Evolutionary conservation across 768 basidiomycete genomes (phyloP), one percentile per base, ranked within the genome.

Genomic region (Sporobolomyces pararoseus): DNA sequence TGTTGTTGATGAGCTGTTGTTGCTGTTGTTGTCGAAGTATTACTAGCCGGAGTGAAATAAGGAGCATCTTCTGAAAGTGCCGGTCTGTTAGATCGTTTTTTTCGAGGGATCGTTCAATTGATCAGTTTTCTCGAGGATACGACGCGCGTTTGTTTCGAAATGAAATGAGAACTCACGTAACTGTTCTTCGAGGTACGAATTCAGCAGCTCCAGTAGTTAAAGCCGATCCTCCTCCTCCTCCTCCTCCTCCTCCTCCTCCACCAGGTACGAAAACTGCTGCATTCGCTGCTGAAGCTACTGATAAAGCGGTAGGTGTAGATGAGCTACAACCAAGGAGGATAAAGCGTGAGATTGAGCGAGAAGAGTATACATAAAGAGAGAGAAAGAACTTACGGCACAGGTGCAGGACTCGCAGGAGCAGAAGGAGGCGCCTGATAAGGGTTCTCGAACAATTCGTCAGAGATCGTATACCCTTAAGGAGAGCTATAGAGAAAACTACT

Each of bases 401-500:
- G 51, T 16, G 54, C 59, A n/a, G 66, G 65, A 52, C 59, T 54
- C 3, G 68, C 49, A 6, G 68, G 68, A 16, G 55, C 50, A 6
- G 65, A 58, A 17, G 65, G 62, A 52, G 52, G 58, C 25, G 44
- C 37, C 53, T 53, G 19, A 23, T 14, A 6, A 3, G 9, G 52
- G 13, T 25, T 31, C 21, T 17, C 34, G 35, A n/a, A n/a, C n/a
- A n/a, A n/a, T n/a, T n/a, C 39, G 42, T 27, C 19, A 54, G 53
- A n/a, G n/a, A n/a, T n/a, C n/a, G n/a, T n/a, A n/a, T n/a, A n/a
- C n/a, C n/a, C n/a, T n/a, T n/a, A n/a, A n/a, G n/a, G n/a, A n/a
- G n/a, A n/a, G n/a, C n/a, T n/a, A n/a, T n/a, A 7, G 16, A 7
- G 77, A 83, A 67, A 78, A 89, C 88, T 75, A 85, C 82, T 57